Conservation (phyloP, 805 yeast species). For the Candida quercuum region DNA sequence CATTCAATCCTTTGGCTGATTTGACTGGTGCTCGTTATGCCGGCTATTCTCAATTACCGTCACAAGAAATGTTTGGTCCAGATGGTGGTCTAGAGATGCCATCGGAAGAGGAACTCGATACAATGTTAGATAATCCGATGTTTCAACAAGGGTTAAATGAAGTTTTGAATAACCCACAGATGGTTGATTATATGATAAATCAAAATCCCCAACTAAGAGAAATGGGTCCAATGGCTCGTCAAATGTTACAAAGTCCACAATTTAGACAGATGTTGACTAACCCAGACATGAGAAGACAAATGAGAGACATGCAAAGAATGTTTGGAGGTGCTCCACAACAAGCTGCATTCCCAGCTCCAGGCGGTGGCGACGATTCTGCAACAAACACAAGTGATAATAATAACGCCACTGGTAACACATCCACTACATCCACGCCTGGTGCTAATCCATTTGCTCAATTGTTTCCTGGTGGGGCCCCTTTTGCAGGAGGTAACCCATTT, state of each 20-base stretch:
- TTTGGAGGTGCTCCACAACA: conserved; percentile 28
- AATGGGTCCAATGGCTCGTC: conserved; percentile 86
- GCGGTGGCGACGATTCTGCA: conserved; percentile 22
- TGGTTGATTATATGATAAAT: conserved; percentile 75
- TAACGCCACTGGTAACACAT: conserved; percentile 15
- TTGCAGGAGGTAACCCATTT: conserved; percentile 34
- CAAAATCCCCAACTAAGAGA: conserved; percentile 80
- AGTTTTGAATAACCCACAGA: conserved; percentile 80
- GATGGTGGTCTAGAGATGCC: conserved; percentile 83
- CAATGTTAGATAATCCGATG: conserved; percentile 76
- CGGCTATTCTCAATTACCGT: conserved; percentile 84
- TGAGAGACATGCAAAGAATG: conserved; percentile 68
- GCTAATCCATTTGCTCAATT: conserved; percentile 50
- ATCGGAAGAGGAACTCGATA: conserved; percentile 66
- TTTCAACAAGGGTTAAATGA: conserved; percentile 79
- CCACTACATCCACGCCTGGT: conserved; percentile 20
- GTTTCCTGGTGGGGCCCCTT: conserved; percentile 30
- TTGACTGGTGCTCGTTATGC: conserved; percentile 95
- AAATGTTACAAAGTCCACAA: conserved; percentile 77
- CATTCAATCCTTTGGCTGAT: conserved; percentile 87
- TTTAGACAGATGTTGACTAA: conserved; percentile 76
- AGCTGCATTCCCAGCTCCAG: conserved; percentile 46
- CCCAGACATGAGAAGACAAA: conserved; percentile 79
- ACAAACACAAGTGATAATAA: conserved; percentile 12
- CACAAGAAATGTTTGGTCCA: conserved; percentile 85